Percentiles rank a stretch among this genome's conserved stretches.
Conservation (phyloP, 2,329 filamentous ascomycete genomes). For the Arthrobotrys sphaeroides region DNA sequence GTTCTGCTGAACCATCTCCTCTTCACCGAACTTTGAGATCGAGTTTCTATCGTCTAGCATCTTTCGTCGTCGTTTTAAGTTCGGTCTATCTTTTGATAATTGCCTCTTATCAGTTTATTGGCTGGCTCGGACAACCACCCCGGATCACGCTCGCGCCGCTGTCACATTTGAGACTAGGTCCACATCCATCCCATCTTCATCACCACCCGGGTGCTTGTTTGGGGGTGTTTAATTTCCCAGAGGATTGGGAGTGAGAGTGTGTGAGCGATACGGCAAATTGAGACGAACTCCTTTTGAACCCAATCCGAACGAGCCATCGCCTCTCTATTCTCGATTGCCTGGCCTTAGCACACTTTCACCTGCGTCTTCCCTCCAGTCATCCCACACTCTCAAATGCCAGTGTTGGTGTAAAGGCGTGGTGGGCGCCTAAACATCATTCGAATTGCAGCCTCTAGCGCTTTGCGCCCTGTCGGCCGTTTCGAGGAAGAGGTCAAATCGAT, state of each 20-base stretch:
- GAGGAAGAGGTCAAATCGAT: constrained; percentile 54
- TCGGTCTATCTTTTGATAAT: constrained; percentile 43
- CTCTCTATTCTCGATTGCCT: constrained; percentile 24
- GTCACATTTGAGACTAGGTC: constrained; percentile 52
- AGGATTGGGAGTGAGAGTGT: constrained; percentile 40
- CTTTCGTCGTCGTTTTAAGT: constrained; percentile 29
- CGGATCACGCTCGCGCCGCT: constrained; percentile 52
- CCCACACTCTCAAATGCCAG: constrained; percentile 45
- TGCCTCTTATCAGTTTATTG: constrained; percentile 47
- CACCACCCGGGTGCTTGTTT: constrained; percentile 38
- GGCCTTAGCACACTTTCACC: constrained; percentile 37
- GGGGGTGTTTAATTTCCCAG: constrained; percentile 53
- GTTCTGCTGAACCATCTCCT: constrained; percentile 32
- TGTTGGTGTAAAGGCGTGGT: constrained; percentile 53
- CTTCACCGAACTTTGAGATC: constrained; percentile 22
- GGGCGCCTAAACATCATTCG: constrained; percentile 54
- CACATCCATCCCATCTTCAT: constrained; percentile 48
- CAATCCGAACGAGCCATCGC: constrained; percentile 44
- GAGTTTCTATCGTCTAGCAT: constrained; percentile 40
- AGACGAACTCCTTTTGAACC: constrained; percentile 48
- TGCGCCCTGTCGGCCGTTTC: constrained; percentile 54
- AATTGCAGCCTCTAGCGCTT: constrained; percentile 55
- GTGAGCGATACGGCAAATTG: constrained; percentile 50
- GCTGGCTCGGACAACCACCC: constrained; percentile 47
- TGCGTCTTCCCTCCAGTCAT: constrained; percentile 25